Base-by-base conservation (phyloP, 257 asterid genomes). In the Capsicum rhomboideum region DNA sequence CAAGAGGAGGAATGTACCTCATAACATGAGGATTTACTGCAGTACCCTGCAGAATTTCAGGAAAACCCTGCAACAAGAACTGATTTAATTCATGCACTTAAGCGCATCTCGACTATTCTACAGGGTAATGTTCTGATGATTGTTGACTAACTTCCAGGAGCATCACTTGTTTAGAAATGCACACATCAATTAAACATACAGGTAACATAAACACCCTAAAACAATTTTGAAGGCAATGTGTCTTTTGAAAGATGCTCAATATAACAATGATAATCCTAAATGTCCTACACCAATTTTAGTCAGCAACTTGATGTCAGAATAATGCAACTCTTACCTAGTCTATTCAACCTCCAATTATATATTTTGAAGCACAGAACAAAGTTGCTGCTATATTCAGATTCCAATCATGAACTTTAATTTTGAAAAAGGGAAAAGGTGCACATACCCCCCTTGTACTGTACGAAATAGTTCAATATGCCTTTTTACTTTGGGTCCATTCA, bases 1-100 rank as follows among this genome's bases (percentile, higher is more conserved):
- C 98, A 58, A 91, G 94, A 11, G 98, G 99, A 29, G 99, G 97
- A 56, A 78, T 82, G 78, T 90, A 97, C 85, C 91, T 93, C 82
- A 82, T 82, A 2, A 92, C 91, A 42, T 93, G 90, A 21, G 91
- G 92, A 83, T 90, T 87, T 54, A 93, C 71, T 79, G 91, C 89
- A 58, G 90, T 91, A 31, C 98, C 97, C 14, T 67, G 79, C 12
- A 95, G 92, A 68, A 94, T 89, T 66, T 93, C 96, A 0, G 99
- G 99, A 10, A 82, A 85, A 52, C 92, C 96, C 98, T 97, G 91
- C 88, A 86, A 84, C 68, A 81, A 46, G 59, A 74, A 46, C 42
- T 1, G 56, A 74, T 13, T 4, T 13, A 44, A 26, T 23, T 44
- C 2, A 74, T 10, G 13, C 28, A 74, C 46, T 46, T 10, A 11